phyloP scores from a whole-genome alignment of 2,329 filamentous ascomycete genomes.

The Monosporascus sp. region DNA sequence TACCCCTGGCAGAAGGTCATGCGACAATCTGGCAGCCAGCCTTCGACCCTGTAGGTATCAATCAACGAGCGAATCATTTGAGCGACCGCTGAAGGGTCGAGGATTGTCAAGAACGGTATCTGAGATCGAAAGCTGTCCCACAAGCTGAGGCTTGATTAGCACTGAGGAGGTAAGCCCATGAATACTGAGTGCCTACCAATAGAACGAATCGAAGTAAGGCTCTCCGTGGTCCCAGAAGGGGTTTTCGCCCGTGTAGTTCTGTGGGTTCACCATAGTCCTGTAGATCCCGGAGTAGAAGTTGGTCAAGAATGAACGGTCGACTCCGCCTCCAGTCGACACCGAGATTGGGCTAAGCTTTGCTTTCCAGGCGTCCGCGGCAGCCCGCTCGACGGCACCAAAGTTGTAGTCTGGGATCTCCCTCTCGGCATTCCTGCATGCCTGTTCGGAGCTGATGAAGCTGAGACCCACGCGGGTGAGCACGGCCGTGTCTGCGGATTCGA shows the following conservation, averaged over 20 bases:
- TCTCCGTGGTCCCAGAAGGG: slow-evolving; percentile 60
- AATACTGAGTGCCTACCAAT: slow-evolving; percentile 45
- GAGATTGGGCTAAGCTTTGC: slow-evolving; percentile 55
- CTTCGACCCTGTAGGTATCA: slow-evolving; percentile 64
- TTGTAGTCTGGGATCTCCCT: slow-evolving; percentile 63
- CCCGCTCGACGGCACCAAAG: slow-evolving; percentile 47
- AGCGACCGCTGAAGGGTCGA: slow-evolving; percentile 60
- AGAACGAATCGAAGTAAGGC: slow-evolving; percentile 72
- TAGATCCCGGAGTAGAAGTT: slow-evolving; percentile 71
- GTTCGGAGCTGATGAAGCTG: slow-evolving; percentile 61
- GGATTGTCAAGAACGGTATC: slow-evolving; percentile 62
- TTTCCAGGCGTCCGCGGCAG: slow-evolving; percentile 54
- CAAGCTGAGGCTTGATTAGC: slow-evolving; percentile 33
- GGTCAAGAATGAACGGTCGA: slow-evolving; percentile 49
- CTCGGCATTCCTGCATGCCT: slow-evolving; percentile 65
- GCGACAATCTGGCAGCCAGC: slow-evolving; percentile 69
- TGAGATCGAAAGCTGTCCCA: slow-evolving; percentile 69
- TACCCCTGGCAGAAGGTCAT: slow-evolving; percentile 72
- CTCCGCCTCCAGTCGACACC: slow-evolving; percentile 46
- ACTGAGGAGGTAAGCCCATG: background rate
- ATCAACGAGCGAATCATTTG: slow-evolving; percentile 66
- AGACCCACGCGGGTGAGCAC: slow-evolving; percentile 63
- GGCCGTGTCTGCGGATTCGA: slow-evolving; percentile 43
- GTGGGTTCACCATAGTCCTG: slow-evolving; percentile 65
- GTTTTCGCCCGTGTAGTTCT: slow-evolving; percentile 71